Evolutionary conservation across 495 filamentous ascomycete genomes (phyloP).

Genomic region (Lasiosphaeria hispida): DNA sequence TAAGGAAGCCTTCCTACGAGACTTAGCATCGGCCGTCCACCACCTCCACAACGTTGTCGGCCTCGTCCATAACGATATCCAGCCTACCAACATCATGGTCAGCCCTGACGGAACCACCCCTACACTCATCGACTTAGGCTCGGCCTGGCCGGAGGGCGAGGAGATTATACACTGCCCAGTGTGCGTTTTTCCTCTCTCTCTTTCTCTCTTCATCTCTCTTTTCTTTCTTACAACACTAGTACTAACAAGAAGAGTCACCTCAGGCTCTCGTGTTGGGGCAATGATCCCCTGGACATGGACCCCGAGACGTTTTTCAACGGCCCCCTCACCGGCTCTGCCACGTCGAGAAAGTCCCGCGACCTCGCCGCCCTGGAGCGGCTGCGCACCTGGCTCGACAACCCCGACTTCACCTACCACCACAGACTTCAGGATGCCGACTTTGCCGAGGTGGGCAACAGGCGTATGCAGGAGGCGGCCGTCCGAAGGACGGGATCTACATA

Average conservation of each 20-base stretch:
- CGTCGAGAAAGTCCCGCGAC: background rate
- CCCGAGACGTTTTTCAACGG: background rate
- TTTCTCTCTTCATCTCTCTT: too few relatives aligned
- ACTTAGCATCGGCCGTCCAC: background rate
- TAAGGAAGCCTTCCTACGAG: background rate
- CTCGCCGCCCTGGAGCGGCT: too few relatives aligned
- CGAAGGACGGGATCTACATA: too few relatives aligned
- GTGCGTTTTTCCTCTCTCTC: background rate
- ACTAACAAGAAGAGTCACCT: background rate
- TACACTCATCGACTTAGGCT: background rate
- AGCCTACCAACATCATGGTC: background rate
- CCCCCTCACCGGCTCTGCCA: background rate
- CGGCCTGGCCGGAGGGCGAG: background rate
- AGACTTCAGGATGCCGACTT: background rate
- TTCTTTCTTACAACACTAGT: too few relatives aligned
- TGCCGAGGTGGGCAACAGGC: background rate
- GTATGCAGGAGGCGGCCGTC: background rate
- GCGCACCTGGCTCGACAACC: background rate
- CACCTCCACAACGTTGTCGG: too few relatives aligned
- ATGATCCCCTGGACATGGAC: background rate
- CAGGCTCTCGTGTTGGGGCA: background rate
- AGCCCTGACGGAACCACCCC: background rate
- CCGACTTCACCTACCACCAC: background rate
- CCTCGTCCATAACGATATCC: too few relatives aligned
- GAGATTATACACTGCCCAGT: background rate